Percentiles rank a stretch among this genome's conserved stretches.
These are phyloP conservation scores for Ophiostoma piceae DNA, from an alignment of 2,329 filamentous ascomycete genomes.

Conservation along the genomic window DNA sequence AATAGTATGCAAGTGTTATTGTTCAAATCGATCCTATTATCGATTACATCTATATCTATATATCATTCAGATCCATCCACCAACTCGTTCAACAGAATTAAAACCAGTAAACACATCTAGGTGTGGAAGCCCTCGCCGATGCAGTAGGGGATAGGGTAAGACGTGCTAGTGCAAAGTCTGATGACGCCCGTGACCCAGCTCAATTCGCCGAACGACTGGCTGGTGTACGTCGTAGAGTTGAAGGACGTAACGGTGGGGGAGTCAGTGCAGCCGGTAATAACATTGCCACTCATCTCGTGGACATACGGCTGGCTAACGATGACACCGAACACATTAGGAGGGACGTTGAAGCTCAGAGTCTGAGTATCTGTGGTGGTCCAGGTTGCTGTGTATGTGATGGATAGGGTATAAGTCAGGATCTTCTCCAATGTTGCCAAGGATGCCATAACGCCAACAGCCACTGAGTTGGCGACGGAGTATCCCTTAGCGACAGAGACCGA, in stretches of 20 bases:
- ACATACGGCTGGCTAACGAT: conserved; percentile 10
- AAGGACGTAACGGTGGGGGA: neutral
- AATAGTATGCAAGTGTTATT: neutral
- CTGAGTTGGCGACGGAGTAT: neutral
- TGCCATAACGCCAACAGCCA: neutral
- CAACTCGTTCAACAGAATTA: neutral
- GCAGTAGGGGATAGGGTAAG: conserved; percentile 12
- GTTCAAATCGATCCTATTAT: neutral
- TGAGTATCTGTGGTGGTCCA: conserved; percentile 6
- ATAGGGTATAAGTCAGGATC: neutral
- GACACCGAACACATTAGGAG: neutral
- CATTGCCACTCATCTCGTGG: neutral
- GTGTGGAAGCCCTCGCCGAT: conserved; percentile 12
- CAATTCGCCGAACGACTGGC: neutral
- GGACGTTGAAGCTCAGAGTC: conserved; percentile 7
- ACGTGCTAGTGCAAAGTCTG: neutral
- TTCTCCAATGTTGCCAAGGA: too few species aligned
- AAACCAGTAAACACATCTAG: neutral
- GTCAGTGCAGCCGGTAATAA: conserved; percentile 5
- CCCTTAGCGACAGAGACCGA: neutral
- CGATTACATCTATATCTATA: neutral
- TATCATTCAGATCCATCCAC: neutral
- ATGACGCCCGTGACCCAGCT: conserved; percentile 2
- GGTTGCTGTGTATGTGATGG: neutral
- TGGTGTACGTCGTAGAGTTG: neutral